Evolutionary conservation across 2,329 filamentous ascomycete genomes (phyloP).

Genomic region (Hortaea sp.): DNA sequence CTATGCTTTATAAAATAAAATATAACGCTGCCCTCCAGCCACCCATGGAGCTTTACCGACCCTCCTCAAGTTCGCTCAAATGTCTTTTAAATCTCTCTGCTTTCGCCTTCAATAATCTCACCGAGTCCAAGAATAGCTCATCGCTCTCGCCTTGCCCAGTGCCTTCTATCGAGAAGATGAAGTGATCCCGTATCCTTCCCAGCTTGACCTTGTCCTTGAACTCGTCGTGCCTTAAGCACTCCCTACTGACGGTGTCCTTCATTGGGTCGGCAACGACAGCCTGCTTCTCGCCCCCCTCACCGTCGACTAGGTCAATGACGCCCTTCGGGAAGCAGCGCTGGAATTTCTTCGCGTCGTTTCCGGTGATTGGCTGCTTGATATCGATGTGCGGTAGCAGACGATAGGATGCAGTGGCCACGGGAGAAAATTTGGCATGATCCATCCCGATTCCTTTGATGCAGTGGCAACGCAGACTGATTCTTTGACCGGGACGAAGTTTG

Average conservation of each 20-base stretch:
- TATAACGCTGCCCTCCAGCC: background rate
- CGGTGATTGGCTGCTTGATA: conserved; percentile 75
- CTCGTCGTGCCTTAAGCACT: conserved; percentile 82
- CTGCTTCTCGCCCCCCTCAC: conserved; percentile 62
- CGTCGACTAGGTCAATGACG: conserved; percentile 76
- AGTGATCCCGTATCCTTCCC: conserved; percentile 83
- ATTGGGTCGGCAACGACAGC: conserved; percentile 82
- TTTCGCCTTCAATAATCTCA: conserved; percentile 78
- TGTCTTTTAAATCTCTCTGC: conserved; percentile 63
- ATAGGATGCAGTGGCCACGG: conserved; percentile 90
- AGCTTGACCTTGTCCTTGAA: conserved; percentile 94
- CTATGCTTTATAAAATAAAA: background rate
- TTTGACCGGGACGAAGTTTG: conserved; percentile 85
- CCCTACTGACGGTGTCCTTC: conserved; percentile 89
- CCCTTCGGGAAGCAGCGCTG: conserved; percentile 78
- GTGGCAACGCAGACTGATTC: conserved; percentile 78
- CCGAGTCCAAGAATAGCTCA: conserved; percentile 80
- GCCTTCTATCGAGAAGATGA: conserved; percentile 94
- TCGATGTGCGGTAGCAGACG: conserved; percentile 79
- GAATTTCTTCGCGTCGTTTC: conserved; percentile 81
- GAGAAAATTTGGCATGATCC: conserved; percentile 95
- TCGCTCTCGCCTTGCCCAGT: conserved; percentile 92
- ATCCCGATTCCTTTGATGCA: conserved; percentile 89
- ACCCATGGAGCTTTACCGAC: conserved; percentile 11
- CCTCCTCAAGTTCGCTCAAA: conserved; percentile 39